Evolutionary conservation across 441 rosid species (phyloP).

Genomic region (Croton laevigatus): DNA sequence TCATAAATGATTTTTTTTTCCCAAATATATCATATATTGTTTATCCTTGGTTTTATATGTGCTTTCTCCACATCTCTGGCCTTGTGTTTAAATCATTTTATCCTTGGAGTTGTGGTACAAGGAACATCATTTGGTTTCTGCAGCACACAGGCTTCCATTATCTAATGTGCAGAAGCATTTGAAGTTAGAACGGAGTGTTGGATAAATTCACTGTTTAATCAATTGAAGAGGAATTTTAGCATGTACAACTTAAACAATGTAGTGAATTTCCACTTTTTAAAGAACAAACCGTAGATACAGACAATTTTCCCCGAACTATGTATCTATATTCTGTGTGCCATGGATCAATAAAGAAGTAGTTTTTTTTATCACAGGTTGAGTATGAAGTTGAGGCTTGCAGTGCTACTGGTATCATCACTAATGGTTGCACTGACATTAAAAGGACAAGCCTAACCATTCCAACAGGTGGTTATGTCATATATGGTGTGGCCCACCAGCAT

Average conservation of each 20-base stretch:
- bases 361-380: constrained; percentile 45
- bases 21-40: too few relatives aligned
- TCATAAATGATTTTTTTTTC: neutral
- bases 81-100: too few relatives aligned
- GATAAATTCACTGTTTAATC: neutral
- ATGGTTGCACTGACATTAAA: constrained; percentile 46
- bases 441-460: constrained; percentile 61
- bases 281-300: neutral
- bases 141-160: neutral
- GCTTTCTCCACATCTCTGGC: too few relatives aligned
- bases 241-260: neutral
- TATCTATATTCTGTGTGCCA: neutral
- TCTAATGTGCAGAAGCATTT: neutral
- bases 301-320: neutral
- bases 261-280: neutral
- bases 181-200: neutral
- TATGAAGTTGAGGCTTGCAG: constrained; percentile 56
- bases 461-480: constrained; percentile 61
- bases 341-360: neutral
- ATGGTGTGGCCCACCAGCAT: constrained; percentile 83
- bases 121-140: neutral
- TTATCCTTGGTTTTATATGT: too few relatives aligned
- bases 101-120: neutral
- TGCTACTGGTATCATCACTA: constrained; percentile 6
- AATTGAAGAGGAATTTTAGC: neutral